Conservation (phyloP, 441 rosid genomes). For the Pelargonium fulgidum region DNA sequence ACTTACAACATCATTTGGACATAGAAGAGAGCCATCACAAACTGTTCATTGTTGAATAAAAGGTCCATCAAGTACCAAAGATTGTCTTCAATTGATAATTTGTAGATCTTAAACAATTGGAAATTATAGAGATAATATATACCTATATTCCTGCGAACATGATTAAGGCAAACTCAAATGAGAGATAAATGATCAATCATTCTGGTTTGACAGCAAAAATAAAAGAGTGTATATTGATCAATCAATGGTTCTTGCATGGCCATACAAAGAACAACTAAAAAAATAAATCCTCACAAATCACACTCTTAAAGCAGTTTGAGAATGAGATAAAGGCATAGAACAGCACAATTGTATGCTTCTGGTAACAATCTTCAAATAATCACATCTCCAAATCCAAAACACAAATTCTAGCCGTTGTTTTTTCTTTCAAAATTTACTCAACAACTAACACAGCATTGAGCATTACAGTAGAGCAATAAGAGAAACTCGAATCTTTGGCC, state of each 20-base stretch:
- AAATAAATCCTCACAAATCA: neutral
- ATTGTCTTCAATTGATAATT: neutral
- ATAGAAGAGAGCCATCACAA: too few relatives aligned
- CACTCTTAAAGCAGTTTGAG: neutral
- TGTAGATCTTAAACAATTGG: neutral
- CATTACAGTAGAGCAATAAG: neutral
- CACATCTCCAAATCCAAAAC: too few relatives aligned
- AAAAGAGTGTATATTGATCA: neutral
- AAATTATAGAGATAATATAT: neutral
- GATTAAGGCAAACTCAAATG: too few relatives aligned
- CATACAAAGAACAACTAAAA: too few relatives aligned
- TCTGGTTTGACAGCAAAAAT: neutral
- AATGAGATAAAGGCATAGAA: too few relatives aligned
- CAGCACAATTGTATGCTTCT: too few relatives aligned
- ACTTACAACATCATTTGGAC: too few relatives aligned
- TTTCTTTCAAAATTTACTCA: neutral
- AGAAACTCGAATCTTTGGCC: constrained; percentile 70
- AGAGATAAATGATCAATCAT: neutral
- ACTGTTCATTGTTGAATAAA: neutral
- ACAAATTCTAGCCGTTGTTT: too few relatives aligned
- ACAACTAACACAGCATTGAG: neutral
- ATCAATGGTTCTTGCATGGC: neutral
- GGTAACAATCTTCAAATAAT: too few relatives aligned
- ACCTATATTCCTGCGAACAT: neutral
- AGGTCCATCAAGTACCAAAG: neutral